Percentiles rank a stretch among this genome's conserved stretches.
Conservation (phyloP, 1,284 basidiomycete species). For the Heterobasidion irregulare region DNA sequence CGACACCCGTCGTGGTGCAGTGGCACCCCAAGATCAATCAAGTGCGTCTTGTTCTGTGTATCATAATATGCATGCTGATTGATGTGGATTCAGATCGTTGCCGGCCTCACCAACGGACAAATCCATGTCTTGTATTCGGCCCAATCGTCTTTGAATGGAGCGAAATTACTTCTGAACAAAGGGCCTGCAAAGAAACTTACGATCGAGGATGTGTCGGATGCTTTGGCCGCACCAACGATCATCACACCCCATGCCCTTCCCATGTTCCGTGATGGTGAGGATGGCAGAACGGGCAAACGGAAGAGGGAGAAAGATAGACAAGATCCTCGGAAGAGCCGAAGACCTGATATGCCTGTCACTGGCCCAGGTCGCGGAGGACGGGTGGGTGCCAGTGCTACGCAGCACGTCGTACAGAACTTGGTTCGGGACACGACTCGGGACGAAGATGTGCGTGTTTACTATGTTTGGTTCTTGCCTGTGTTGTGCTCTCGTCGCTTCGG, state of each 20-base stretch:
- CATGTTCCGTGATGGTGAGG: slow-evolving; percentile 81
- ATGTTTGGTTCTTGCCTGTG: slow-evolving; percentile 9
- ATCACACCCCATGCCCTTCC: slow-evolving; percentile 85
- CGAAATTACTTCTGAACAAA: slow-evolving; percentile 80
- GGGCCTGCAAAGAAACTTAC: slow-evolving; percentile 64
- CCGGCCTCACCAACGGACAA: slow-evolving; percentile 81
- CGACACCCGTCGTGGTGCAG: slow-evolving; percentile 79
- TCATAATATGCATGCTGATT: slow-evolving; percentile 1
- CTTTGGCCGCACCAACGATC: slow-evolving; percentile 75
- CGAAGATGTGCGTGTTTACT: slow-evolving; percentile 75
- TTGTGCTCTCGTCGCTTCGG: background rate
- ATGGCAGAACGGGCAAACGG: slow-evolving; percentile 67
- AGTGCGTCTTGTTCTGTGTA: slow-evolving; percentile 32
- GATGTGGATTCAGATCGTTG: slow-evolving; percentile 58
- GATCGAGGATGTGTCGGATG: slow-evolving; percentile 79
- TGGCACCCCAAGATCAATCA: slow-evolving; percentile 99
- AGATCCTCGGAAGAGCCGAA: slow-evolving; percentile 84
- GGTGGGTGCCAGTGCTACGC: slow-evolving; percentile 91
- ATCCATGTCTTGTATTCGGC: slow-evolving; percentile 91
- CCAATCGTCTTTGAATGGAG: slow-evolving; percentile 80
- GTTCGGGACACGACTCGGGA: slow-evolving; percentile 83
- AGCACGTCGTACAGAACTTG: slow-evolving; percentile 90
- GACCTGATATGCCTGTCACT: slow-evolving; percentile 85
- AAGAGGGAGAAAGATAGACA: slow-evolving; percentile 83
- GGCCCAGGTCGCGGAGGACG: slow-evolving; percentile 91